Evolutionary conservation across 2,329 filamentous ascomycete species (phyloP), one percentile per base, ranked within the genome.

Genomic region (Fusarium marasasianum): DNA sequence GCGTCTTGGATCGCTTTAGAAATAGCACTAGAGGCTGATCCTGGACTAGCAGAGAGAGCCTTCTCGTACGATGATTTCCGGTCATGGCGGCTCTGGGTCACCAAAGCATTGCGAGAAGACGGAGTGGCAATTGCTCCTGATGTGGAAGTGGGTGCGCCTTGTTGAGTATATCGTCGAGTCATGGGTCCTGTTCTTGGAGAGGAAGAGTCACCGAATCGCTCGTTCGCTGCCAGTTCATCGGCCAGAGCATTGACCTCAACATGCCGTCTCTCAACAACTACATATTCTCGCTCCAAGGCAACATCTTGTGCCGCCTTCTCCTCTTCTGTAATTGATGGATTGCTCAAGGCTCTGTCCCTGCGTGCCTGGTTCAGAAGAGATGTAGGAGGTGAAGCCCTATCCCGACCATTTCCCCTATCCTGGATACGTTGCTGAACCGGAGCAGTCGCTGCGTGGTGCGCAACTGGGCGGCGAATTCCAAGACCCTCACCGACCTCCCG

Each of bases 201-300:
- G 37, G 84, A 80, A 31, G 73, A 87, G 81, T 68, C 87, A 83
- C 78, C 87, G 29, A 91, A 83, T 56, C 91, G 91, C 54, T 93
- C 93, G 78, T 93, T 96, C 59, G 95, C 93, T 50, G 94, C 95
- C 80, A 99, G 86, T 83, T 98, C 96, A 82, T 99, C 96, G 29
- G 96, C 96, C 78, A 99, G 93, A 6, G 96, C 96, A 81, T 99
- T 98, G 57, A 99, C 96, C 82, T 98, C 96, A 17, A 99, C 95
- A 26, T 95, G 93, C 74, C 93, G 91, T 85, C 98, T 98, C 84
- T 99, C 96, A 18, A 99, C 94, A 33, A 98, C 88, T 26, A 99
- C 96, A 78, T 98, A 99, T 75, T 98, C 96, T 74, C 96, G 91
- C 80, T 98, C 95, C 77, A 97, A 93, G 3, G 93, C 93, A 55